Evolutionary conservation across 208 protist species (phyloP).

Genomic region (Trypanosoma avium): DNA sequence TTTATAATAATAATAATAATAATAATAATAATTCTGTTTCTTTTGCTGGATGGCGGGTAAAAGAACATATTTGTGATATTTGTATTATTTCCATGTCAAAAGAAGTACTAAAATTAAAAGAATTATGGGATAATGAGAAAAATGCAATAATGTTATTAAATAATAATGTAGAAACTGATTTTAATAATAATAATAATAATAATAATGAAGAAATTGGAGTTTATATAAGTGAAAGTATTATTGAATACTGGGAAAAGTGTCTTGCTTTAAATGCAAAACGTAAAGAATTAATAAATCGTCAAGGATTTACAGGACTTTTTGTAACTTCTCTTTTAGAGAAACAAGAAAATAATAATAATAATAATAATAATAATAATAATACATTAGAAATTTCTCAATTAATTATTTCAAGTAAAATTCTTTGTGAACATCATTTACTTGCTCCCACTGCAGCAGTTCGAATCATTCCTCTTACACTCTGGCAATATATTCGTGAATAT

Average conservation of each 20-base stretch:
- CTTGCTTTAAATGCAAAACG: conserved; percentile 26
- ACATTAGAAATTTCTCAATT: not conserved
- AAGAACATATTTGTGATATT: conserved; percentile 34
- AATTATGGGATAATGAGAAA: conserved; percentile 35
- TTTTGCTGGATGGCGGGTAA: conserved; percentile 17
- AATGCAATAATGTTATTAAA: conserved; percentile 29
- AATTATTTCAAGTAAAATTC: conserved; percentile 11
- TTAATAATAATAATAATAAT: conserved; percentile 2
- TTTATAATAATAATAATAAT: not conserved
- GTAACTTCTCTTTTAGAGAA: not conserved
- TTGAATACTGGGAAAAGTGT: conserved; percentile 51
- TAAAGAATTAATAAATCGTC: conserved; percentile 33
- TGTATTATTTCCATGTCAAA: conserved; percentile 49
- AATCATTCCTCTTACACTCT: conserved; percentile 42
- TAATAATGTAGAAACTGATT: conserved; percentile 1
- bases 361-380: not conserved
- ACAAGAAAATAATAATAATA: not conserved
- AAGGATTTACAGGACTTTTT: conserved; percentile 60
- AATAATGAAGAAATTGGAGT: conserved; percentile 14
- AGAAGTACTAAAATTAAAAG: conserved; percentile 32
- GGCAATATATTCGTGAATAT: conserved; percentile 35
- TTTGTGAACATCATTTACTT: conserved; percentile 57
- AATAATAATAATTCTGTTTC: not conserved
- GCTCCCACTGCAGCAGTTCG: conserved; percentile 37
- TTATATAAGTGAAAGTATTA: conserved; percentile 52